phyloP scores from a whole-genome alignment of 495 filamentous ascomycete genomes.

The Bryoglossum gracile region DNA sequence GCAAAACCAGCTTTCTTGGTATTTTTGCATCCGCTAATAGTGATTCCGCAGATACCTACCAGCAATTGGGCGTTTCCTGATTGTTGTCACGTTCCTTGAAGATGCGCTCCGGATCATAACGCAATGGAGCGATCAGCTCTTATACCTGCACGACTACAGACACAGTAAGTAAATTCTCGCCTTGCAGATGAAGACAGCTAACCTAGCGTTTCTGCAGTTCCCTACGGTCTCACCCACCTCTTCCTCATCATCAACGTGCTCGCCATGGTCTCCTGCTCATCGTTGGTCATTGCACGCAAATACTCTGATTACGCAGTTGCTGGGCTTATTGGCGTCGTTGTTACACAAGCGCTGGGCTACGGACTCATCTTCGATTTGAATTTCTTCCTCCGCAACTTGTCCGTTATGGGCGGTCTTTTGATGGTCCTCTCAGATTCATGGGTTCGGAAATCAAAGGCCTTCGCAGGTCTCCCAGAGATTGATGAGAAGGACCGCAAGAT shows the following conservation, averaged over 20 bases:
- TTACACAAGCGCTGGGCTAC: constrained; percentile 96
- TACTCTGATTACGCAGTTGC: constrained; percentile 86
- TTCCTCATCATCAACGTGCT: constrained; percentile 90
- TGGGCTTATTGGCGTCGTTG: constrained; percentile 81
- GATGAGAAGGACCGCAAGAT: constrained; percentile 99
- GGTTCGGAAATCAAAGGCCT: constrained; percentile 95
- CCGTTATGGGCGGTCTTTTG: constrained; percentile 89
- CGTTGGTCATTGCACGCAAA: constrained; percentile 82
- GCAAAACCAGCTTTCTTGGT: too few relatives aligned
- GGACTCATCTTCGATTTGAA: constrained; percentile 98
- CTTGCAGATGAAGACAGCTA: constrained; percentile 3
- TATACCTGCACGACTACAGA: constrained; percentile 87
- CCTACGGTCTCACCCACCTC: constrained; percentile 79
- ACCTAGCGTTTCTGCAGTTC: constrained; percentile 49
- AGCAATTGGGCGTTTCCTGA: constrained; percentile 91
- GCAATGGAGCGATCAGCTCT: constrained; percentile 94
- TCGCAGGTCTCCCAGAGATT: constrained; percentile 84
- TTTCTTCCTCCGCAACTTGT: constrained; percentile 98
- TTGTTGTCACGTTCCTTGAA: constrained; percentile 97
- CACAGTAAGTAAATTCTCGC: constrained; percentile 59
- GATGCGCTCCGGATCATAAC: constrained; percentile 94
- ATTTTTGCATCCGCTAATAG: too few relatives aligned
- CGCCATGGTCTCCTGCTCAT: constrained; percentile 77
- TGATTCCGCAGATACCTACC: constrained; percentile 85
- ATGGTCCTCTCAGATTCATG: constrained; percentile 98